These are phyloP conservation scores for Quercus bicolor DNA, from an alignment of 306 rosid genomes.

Conservation along the genomic window DNA sequence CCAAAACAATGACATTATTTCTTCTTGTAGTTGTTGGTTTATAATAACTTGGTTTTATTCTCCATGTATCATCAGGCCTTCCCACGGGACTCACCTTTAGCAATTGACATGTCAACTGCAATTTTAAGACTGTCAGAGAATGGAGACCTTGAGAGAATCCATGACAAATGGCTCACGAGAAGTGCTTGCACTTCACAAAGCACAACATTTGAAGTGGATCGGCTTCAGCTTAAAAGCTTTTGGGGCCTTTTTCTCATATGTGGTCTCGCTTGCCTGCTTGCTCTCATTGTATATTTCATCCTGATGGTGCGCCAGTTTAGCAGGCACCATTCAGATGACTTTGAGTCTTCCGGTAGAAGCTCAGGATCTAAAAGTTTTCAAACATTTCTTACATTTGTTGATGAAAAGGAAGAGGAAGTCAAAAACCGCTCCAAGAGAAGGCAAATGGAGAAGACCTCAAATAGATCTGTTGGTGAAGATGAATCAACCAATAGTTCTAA, in stretches of 20 bases:
- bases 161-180: slow-evolving; percentile 85
- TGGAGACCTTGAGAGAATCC: slow-evolving; percentile 91
- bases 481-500: slow-evolving; percentile 31
- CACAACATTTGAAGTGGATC: slow-evolving; percentile 62
- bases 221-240: slow-evolving; percentile 72
- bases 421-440: slow-evolving; percentile 52
- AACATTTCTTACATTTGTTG: slow-evolving; percentile 65
- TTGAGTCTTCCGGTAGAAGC: slow-evolving; percentile 13
- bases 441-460: slow-evolving; percentile 54
- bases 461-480: slow-evolving; percentile 29
- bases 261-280: slow-evolving; percentile 66
- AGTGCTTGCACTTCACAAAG: slow-evolving; percentile 71
- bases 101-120: slow-evolving; percentile 87
- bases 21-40: neutral
- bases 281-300: slow-evolving; percentile 49
- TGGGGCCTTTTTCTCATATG: slow-evolving; percentile 75
- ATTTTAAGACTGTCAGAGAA: slow-evolving; percentile 64
- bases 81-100: slow-evolving; percentile 80
- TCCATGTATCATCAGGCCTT: slow-evolving; percentile 61
- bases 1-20: too few relatives aligned
- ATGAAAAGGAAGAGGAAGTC: slow-evolving; percentile 59
- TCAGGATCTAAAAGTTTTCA: slow-evolving; percentile 38
- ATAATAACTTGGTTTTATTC: slow-evolving; percentile 5
- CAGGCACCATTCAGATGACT: slow-evolving; percentile 36
- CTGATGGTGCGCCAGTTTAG: slow-evolving; percentile 54